Evolutionary conservation across 2,329 filamentous ascomycete genomes (phyloP).

Genomic region (Trichoderma aggressivum): DNA sequence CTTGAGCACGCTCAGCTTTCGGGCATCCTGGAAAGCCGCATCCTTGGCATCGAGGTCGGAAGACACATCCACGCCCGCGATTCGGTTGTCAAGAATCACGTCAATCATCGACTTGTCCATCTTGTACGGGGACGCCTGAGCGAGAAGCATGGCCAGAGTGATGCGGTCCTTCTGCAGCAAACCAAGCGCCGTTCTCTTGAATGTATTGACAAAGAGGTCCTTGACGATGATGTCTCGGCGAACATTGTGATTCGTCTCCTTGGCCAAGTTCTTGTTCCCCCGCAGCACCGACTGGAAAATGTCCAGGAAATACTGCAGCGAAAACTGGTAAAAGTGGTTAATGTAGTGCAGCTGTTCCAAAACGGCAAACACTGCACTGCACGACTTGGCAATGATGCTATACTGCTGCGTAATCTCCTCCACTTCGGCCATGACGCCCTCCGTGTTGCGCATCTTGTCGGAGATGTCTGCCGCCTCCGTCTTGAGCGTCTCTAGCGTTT

Average conservation of each 20-base stretch:
- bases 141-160: slow-evolving; percentile 89
- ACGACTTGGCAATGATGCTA: slow-evolving; percentile 86
- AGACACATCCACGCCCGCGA: slow-evolving; percentile 76
- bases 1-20: slow-evolving; percentile 70
- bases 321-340: slow-evolving; percentile 99
- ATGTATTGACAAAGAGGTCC: slow-evolving; percentile 86
- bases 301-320: slow-evolving; percentile 93
- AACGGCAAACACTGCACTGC: slow-evolving; percentile 95
- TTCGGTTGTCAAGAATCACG: slow-evolving; percentile 71
- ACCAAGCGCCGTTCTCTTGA: slow-evolving; percentile 88
- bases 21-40: slow-evolving; percentile 65
- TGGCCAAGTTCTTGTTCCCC: slow-evolving; percentile 68
- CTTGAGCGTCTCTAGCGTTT: slow-evolving; percentile 96
- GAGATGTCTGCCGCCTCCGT: slow-evolving; percentile 96
- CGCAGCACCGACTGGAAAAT: slow-evolving; percentile 94
- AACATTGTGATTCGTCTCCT: slow-evolving; percentile 69
- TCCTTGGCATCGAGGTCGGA: slow-evolving; percentile 62
- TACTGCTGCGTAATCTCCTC: slow-evolving; percentile 95
- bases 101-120: slow-evolving; percentile 93
- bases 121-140: slow-evolving; percentile 90
- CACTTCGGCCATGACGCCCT: slow-evolving; percentile 97
- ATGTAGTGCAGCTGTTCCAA: slow-evolving; percentile 96
- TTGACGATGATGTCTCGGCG: slow-evolving; percentile 88
- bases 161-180: slow-evolving; percentile 91
- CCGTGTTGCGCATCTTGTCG: slow-evolving; percentile 91